These are phyloP conservation scores for Prunus fruticosa DNA, from an alignment of 306 rosid species.

Conservation along the genomic window DNA sequence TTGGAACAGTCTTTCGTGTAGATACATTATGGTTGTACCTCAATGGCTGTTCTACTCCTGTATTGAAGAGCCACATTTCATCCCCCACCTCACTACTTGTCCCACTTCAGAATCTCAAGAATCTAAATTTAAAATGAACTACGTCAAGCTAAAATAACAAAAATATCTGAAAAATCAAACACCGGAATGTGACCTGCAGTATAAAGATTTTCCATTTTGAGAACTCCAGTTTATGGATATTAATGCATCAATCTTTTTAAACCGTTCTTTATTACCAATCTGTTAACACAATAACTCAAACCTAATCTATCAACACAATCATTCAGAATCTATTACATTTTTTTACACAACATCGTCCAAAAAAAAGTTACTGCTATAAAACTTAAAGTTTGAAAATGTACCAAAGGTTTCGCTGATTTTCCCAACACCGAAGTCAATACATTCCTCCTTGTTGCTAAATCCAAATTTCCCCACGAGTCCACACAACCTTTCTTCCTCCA, in stretches of 20 bases:
- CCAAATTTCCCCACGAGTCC: constrained; percentile 82
- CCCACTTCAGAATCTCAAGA: constrained; percentile 56
- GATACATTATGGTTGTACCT: constrained; percentile 38
- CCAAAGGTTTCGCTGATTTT: constrained; percentile 69
- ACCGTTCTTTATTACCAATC: not conserved
- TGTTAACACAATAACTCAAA: not conserved
- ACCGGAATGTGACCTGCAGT: not conserved
- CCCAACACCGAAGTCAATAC: constrained; percentile 47
- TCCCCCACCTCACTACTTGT: constrained; percentile 49
- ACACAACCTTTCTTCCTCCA: constrained; percentile 94
- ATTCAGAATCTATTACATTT: not conserved
- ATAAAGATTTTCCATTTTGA: not conserved
- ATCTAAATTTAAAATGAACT: constrained; percentile 53
- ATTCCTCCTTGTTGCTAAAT: constrained; percentile 43
- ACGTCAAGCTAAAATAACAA: constrained; percentile 35
- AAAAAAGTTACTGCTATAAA: not conserved
- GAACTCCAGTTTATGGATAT: not conserved
- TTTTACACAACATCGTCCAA: not conserved
- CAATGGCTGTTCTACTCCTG: constrained; percentile 40
- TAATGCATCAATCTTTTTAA: not conserved
- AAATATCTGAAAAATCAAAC: constrained; percentile 11
- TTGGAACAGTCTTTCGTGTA: constrained; percentile 34
- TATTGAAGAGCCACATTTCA: constrained; percentile 64
- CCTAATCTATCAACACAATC: not conserved
- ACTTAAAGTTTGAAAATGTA: constrained; percentile 36